Base-by-base conservation (phyloP, 108 stramenopile species). In the Stephanodiscus minutulus region DNA sequence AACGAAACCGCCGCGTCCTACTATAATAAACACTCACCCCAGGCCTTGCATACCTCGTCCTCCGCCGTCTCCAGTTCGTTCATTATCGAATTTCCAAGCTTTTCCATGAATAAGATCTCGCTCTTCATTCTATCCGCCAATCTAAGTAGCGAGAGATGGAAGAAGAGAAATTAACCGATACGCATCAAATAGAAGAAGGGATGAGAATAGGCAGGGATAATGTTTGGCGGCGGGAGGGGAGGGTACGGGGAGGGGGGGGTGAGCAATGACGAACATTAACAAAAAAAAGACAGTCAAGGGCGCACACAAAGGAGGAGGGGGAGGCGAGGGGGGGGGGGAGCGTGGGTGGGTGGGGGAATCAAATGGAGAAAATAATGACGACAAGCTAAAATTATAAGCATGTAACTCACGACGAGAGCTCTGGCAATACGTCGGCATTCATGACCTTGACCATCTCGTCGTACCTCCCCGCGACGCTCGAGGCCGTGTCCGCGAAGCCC, bases 21-120 rank as follows among this genome's bases (percentile, higher is more conserved):
- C n/a, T n/a, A n/a, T n/a, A n/a, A n/a, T n/a, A n/a, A n/a, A n/a
- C n/a, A 81, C 84, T 77, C 58, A 83, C 85, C 73, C 90, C 90
- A 91, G 3, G 85, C 75, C 10, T 68, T 68, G 22, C 73, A 63
- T 1, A 92, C 91, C 63, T 90, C 88, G 21, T 67, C 44, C 70
- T 92, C 91, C 5, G 91, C 85, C 48, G 68, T 68, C 73, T 92
- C 88, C 24, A 92, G 67, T 70, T 92, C 91, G 31, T 64, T 37
- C 54, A 89, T 67, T 9, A 90, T 85, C 21, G 86, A 64, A 70
- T 87, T 82, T 22, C 89, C 91, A 58, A 90, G 50, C 44, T 79
- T 74, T 66, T 86, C 86, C 73, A 90, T 90, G 35, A 64, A 44
- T 13, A 47, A 8, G 18, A 87, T 73, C 64, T 89, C 83, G 28